Evolutionary conservation across 2,329 filamentous ascomycete species (phyloP), one percentile per base, ranked within the genome.

Genomic region (Colletotrichum sansevieriae): DNA sequence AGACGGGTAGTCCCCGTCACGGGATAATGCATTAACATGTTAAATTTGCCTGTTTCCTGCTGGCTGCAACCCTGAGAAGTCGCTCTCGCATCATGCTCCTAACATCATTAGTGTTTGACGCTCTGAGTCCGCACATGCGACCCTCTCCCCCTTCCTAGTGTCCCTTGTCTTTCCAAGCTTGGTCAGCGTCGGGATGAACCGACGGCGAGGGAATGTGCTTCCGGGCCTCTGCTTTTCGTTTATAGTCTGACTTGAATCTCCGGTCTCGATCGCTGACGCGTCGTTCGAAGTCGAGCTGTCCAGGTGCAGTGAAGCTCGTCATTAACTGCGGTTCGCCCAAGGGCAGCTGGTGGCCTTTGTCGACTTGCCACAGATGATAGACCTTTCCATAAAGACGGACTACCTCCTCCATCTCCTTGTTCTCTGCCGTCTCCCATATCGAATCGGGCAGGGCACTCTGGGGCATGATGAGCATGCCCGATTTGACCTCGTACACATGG

Each of bases 331-430:
- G 86, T 71, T 82, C 79, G 0, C 86, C 86, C 3, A 88, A 72
- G 0, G 86, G 86, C 35, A 88, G 69, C 68, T 76, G 75, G 74
- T 95, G 88, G 0, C 92, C 92, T 6, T 87, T 83, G 79, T 97
- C 93, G 15, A 91, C 88, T 84, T 97, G 92, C 94, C 94, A 97
- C 47, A 96, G 83, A 77, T 97, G 93, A 78, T 91, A 96, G 1
- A 91, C 88, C 77, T 97, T 97, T 10, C 94, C 94, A 75, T 97
- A 97, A 3, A 96, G 77, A 0, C 87, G 83, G 3, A 93, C 81
- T 0, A 96, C 85, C 66, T 94, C 85, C 71, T 91, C 88, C 92
- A 97, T 96, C 79, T 95, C 93, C 54, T 87, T 85, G 37, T 88
- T 92, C 81, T 97, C 94, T 2, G 92, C 91, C 4, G 84, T 77